phyloP scores from a whole-genome alignment of 1,139 yeast species.

The Protomyces inundatus region DNA sequence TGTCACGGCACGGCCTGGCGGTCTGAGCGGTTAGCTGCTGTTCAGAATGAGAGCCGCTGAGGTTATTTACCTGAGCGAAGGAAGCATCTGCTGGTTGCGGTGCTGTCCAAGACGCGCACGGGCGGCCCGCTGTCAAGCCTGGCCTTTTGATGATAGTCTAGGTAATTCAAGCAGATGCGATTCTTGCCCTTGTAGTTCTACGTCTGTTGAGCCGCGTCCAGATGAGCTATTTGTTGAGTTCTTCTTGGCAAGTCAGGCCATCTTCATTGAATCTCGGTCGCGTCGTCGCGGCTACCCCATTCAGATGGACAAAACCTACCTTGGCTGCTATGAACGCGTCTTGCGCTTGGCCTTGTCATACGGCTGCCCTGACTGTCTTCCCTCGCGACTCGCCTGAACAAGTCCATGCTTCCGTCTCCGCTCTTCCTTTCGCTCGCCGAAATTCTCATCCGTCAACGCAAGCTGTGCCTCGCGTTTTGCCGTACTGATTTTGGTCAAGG shows the following conservation, averaged over 20 bases:
- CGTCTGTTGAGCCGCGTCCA: no score
- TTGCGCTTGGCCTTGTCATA: neutral
- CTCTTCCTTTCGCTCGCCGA: slow-evolving; percentile 66
- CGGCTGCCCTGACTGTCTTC: neutral
- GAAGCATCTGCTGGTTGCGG: no score
- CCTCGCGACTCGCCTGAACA: neutral
- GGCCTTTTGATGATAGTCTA: no score
- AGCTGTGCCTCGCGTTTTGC: slow-evolving; percentile 86
- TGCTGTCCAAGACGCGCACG: no score
- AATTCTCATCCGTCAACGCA: slow-evolving; percentile 88
- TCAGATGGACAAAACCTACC: neutral
- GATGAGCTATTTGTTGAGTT: no score
- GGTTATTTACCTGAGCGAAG: no score
- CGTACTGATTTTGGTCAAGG: slow-evolving; percentile 61
- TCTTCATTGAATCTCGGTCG: no score
- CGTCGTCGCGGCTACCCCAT: neutral
- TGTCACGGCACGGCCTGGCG: slow-evolving; percentile 4
- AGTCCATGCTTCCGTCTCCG: slow-evolving; percentile 46
- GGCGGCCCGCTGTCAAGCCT: no score
- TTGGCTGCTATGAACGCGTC: neutral
- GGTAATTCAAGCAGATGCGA: no score
- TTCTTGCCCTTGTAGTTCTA: no score
- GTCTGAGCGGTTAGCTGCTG: neutral
- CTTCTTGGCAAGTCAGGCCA: no score
- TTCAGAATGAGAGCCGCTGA: no score